Evolutionary conservation across 805 yeast genomes (phyloP).

Genomic region (Ascoidea tarda): DNA sequence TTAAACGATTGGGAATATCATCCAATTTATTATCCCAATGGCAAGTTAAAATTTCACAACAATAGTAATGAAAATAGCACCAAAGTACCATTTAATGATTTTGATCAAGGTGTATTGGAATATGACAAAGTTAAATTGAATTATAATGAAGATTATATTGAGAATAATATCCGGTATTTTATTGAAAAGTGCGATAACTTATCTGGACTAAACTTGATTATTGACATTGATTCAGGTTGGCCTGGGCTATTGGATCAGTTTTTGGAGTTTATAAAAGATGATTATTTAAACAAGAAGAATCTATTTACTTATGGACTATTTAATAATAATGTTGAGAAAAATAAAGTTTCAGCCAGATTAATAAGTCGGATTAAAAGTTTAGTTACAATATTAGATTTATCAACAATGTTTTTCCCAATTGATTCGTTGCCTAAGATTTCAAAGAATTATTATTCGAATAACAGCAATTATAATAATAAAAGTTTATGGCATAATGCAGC

Average conservation of each 20-base stretch:
- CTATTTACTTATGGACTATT: slow-evolving; percentile 34
- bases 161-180: slow-evolving; percentile 39
- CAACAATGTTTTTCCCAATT: slow-evolving; percentile 47
- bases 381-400: slow-evolving; percentile 28
- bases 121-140: slow-evolving; percentile 26
- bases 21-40: slow-evolving; percentile 17
- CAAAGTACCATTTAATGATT: slow-evolving; percentile 28
- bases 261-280: slow-evolving; percentile 50
- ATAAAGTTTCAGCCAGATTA: slow-evolving; percentile 9
- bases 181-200: slow-evolving; percentile 68
- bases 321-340: slow-evolving; percentile 16
- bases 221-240: slow-evolving; percentile 76
- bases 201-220: slow-evolving; percentile 53
- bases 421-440: slow-evolving; percentile 12
- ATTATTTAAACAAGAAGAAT: slow-evolving; percentile 37
- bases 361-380: slow-evolving; percentile 31
- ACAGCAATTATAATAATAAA: slow-evolving; percentile 10
- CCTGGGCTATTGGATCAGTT: slow-evolving; percentile 52
- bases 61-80: slow-evolving; percentile 3
- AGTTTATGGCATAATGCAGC: slow-evolving; percentile 31
- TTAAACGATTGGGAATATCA: slow-evolving; percentile 49
- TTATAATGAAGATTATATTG: slow-evolving; percentile 34
- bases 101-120: slow-evolving; percentile 46
- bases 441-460: slow-evolving; percentile 7
- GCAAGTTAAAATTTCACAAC: slow-evolving; percentile 13